Evolutionary conservation across 805 yeast genomes (phyloP), one percentile per base, ranked within the genome.

Genomic region (Trichomonascus vanleenenianus): DNA sequence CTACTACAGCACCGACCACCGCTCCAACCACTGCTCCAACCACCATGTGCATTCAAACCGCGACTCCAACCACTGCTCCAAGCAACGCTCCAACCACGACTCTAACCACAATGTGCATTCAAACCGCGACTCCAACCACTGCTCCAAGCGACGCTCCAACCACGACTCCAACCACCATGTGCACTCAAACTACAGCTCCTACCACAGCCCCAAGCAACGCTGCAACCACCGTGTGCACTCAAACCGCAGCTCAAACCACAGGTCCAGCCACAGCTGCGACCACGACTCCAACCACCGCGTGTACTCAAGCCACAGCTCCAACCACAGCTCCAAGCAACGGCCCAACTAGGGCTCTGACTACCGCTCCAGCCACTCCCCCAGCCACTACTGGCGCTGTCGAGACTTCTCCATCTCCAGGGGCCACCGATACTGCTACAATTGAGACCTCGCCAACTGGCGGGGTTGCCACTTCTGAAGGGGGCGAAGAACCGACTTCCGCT

Each of bases 341-440:
- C 40, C 19, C 37, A 6, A 38, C 37, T 8, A 18, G 40, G 2
- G 40, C 46, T 39, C 10, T 40, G 15, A 25, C 43, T 14, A 27
- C 48, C 27, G 47, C 44, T 22, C 33, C 45, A 12, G 15, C 33
- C 25, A 43, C 40, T n/a, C n/a, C n/a, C n/a, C n/a, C n/a, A n/a
- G n/a, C 27, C 8, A 22, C 27, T 22, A 22, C 27, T 22, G 27
- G 7, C 27, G 7, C 27, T 22, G 27, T 22, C n/a, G n/a, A n/a
- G n/a, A n/a, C n/a, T n/a, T n/a, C n/a, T n/a, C n/a, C n/a, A n/a
- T n/a, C n/a, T n/a, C n/a, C n/a, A n/a, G n/a, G n/a, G n/a, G n/a
- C n/a, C n/a, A n/a, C n/a, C n/a, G n/a, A n/a, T n/a, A n/a, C n/a
- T n/a, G n/a, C n/a, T n/a, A n/a, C n/a, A n/a, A n/a, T n/a, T n/a